Evolutionary conservation across 768 basidiomycete genomes (phyloP), one percentile per base, ranked within the genome.

Genomic region (Russula sp.): DNA sequence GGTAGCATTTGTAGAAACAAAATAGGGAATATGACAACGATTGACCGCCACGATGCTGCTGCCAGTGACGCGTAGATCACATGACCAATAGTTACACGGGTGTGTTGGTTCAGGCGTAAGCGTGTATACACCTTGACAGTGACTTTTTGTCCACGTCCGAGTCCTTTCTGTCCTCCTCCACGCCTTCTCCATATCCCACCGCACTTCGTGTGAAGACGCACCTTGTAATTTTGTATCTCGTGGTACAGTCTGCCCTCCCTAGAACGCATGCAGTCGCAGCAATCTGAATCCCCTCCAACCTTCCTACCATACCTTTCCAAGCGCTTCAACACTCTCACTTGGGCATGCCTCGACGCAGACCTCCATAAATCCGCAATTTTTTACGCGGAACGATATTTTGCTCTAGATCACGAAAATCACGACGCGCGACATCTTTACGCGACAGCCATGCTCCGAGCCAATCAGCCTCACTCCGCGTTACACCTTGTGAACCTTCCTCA

Each of bases 341-440:
- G 91, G 90, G 84, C 84, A 69, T 91, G 85, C 75, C 85, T 94
- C 62, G 91, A 94, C 77, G 81, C 84, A 59, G 88, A 88, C 70
- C 84, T 94, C 50, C 78, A 82, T 69, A 83, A 81, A 73, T 86
- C 91, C 13, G 92, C 93, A 45, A 82, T 91, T 51, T 96, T 96
- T 78, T 90, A 90, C 76, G 91, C 92, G 40, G 94, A 95, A 75
- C 78, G 91, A 66, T 90, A 90, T 73, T 88, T 81, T 72, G 82
- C 84, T 45, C 75, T 90, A 73, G 86, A 89, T 74, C 78, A 80
- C 64, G 73, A 77, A 35, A 85, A 84, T 74, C 93, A 95, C 72
- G 86, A 90, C 71, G 85, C 91, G 67, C 83, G 89, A 61, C 91
- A 91, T 77, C 81, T 94, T 50, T 90, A 91, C 79, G 91, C 92